Conservation (phyloP, 306 rosid genomes). For the Arachis stenosperma region DNA sequence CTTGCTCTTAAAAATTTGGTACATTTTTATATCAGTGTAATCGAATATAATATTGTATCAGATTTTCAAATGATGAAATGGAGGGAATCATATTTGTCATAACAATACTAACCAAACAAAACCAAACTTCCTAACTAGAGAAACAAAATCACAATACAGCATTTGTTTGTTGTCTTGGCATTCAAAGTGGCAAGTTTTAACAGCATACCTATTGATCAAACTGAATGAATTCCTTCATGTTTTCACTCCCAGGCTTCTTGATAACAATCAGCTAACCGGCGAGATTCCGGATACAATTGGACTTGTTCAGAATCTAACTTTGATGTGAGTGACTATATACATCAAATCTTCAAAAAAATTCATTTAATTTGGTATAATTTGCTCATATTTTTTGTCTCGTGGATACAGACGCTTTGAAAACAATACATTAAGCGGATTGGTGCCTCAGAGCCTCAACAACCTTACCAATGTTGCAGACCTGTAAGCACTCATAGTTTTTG, state of each 20-base stretch:
- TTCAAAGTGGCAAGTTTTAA: background rate
- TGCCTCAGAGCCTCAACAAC: conserved; percentile 49
- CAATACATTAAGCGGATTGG: conserved; percentile 41
- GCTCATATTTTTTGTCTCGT: conserved; percentile 3
- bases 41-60: too few species aligned
- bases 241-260: conserved; percentile 48
- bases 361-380: background rate
- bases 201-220: background rate
- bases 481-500: conserved; percentile 45
- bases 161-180: background rate
- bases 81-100: too few species aligned
- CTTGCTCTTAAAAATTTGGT: too few species aligned
- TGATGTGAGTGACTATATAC: conserved; percentile 55
- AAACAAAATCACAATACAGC: too few species aligned
- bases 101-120: too few species aligned
- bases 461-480: conserved; percentile 41
- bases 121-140: too few species aligned
- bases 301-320: conserved; percentile 38
- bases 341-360: conserved; percentile 5
- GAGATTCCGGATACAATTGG: conserved; percentile 54
- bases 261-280: conserved; percentile 46
- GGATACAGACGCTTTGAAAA: conserved; percentile 54
- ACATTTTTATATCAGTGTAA: too few species aligned
- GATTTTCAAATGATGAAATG: too few species aligned
- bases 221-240: background rate